Conservation (phyloP, 1,284 basidiomycete genomes). For the Ganoderma lucidum region DNA sequence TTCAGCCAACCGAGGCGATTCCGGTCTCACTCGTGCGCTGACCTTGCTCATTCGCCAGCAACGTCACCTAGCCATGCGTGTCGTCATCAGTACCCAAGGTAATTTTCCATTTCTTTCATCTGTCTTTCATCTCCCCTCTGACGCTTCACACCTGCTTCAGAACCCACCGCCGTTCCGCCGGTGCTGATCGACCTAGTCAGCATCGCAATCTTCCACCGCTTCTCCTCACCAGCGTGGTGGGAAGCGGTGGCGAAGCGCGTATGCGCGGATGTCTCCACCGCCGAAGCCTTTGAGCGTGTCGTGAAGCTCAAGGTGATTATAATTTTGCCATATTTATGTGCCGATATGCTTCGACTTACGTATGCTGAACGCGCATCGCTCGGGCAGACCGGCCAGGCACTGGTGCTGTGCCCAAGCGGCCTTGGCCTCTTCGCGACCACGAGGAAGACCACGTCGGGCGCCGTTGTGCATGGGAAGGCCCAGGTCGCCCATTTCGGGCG, state of each 20-base stretch:
- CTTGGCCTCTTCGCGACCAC: conserved; percentile 46
- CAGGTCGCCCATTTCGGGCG: conserved; percentile 52
- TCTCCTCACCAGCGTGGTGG: conserved; percentile 80
- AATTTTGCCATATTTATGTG: conserved; percentile 2
- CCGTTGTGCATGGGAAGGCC: neutral
- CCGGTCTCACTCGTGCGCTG: conserved; percentile 65
- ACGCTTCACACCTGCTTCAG: conserved; percentile 44
- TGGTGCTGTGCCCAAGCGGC: conserved; percentile 68
- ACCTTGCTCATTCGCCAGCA: conserved; percentile 72
- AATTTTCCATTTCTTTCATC: neutral
- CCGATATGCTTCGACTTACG: neutral
- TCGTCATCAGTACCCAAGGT: conserved; percentile 80
- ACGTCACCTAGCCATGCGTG: conserved; percentile 73
- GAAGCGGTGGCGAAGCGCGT: conserved; percentile 72
- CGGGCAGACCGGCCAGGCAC: conserved; percentile 68
- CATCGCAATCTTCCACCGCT: conserved; percentile 71
- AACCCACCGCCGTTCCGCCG: conserved; percentile 75
- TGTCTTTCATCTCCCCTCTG: neutral
- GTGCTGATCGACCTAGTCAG: conserved; percentile 74
- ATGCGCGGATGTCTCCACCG: conserved; percentile 62
- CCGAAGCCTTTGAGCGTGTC: conserved; percentile 70
- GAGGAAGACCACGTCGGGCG: conserved; percentile 22
- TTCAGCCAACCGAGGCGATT: conserved; percentile 45
- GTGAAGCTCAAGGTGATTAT: conserved; percentile 64
- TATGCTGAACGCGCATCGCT: neutral